Base-by-base conservation (phyloP, 2,329 filamentous ascomycete species). In the Mariannaea elegans region DNA sequence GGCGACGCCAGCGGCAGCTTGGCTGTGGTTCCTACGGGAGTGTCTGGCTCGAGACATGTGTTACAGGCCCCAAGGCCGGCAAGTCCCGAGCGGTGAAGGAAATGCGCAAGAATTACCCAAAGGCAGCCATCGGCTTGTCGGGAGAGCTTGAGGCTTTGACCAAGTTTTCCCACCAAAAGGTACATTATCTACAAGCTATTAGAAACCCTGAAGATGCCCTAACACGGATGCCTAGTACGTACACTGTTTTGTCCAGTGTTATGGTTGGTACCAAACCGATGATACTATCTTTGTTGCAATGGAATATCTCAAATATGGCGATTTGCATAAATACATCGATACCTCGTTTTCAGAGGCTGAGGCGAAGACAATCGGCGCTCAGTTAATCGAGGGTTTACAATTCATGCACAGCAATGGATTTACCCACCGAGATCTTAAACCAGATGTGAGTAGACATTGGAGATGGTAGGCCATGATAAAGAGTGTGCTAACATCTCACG, bases 361-460 rank as follows among this genome's bases (percentile, higher is more conserved):
- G 34, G 23, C 21, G 2, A 31, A 14, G 14, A 14, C 42, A 14
- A 56, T 49, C 2, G 46, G 29, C 2, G 32, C 34, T 18, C 45
- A 56, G 7, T 14, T 49, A 4, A 7, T 56, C n/a, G 19, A 56
- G 32, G 45, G 53, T 4, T 14, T 49, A 4, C 7, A 32, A 19
- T 49, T 34, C 38, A 49, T 56, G 53, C 53, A 50, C 14, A 18
- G 29, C 24, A 32, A 56, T 12, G 16, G 38, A 3, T 49, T 56
- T 19, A 56, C 47, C 19, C 45, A 49, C 12, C 36, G 24, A 10
- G 53, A 49, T 13, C 5, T 56, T 3, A 36, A 56, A 14, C 45
- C 45, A 3, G 13, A 16, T 3, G 45, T 56, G 19, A 3, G 16
- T n/a, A n/a, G n/a, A n/a, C n/a, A n/a, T n/a, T n/a, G n/a, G n/a